Conservation (phyloP, 805 yeast species). For the Cyberlindnera veronae region DNA sequence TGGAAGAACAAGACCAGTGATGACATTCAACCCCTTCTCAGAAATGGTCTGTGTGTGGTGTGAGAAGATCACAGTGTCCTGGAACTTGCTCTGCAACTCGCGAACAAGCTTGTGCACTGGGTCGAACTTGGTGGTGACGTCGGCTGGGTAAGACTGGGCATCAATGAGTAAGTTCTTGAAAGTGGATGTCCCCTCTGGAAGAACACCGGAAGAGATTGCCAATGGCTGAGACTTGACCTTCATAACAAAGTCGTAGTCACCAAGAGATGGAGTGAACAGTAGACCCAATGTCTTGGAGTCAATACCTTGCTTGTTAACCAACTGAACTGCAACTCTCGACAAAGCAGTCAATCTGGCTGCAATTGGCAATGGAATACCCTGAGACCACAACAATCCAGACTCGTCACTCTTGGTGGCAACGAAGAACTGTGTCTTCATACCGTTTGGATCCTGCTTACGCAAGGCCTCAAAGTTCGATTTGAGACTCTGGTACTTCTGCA, state of each 20-base stretch:
- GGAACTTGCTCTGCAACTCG: constrained; percentile 61
- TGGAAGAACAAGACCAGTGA: constrained; percentile 83
- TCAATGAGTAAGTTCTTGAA: constrained; percentile 44
- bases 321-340: constrained; percentile 66
- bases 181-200: constrained; percentile 40
- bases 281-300: constrained; percentile 42
- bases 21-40: constrained; percentile 54
- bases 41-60: constrained; percentile 50
- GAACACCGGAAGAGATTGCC: constrained; percentile 51
- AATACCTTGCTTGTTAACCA: constrained; percentile 46
- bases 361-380: constrained; percentile 62
- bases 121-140: constrained; percentile 49
- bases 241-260: constrained; percentile 81
- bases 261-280: constrained; percentile 75
- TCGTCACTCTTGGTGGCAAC: constrained; percentile 81
- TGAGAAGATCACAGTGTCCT: constrained; percentile 69
- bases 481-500: constrained; percentile 58
- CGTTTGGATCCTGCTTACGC: constrained; percentile 78
- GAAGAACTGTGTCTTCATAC: constrained; percentile 73
- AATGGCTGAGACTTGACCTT: constrained; percentile 46
- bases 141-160: constrained; percentile 31
- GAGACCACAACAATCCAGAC: constrained; percentile 84
- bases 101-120: constrained; percentile 55
- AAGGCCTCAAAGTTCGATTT: constrained; percentile 62
- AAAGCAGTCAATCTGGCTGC: constrained; percentile 87